These are phyloP conservation scores for Triticum dicoccoides DNA, from an alignment of 176 grass and related monocot species.

Conservation along the genomic window DNA sequence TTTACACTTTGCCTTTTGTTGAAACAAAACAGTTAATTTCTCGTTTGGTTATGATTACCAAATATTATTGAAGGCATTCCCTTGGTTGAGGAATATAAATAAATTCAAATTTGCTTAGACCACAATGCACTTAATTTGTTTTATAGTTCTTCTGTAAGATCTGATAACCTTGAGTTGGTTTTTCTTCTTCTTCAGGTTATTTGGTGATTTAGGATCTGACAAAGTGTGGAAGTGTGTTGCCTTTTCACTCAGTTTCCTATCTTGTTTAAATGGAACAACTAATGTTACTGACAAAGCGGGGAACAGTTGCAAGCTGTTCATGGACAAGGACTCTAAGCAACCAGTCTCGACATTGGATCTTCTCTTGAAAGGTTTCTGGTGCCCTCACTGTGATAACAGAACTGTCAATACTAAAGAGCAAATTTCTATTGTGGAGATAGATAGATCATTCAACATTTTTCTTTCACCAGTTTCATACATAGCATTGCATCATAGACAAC, in stretches of 20 bases:
- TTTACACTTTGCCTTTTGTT: background rate
- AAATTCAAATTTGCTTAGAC: background rate
- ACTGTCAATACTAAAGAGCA: conserved; percentile 36
- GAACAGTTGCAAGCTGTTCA: conserved; percentile 56
- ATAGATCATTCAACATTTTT: no score
- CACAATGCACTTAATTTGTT: background rate
- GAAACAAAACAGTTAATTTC: background rate
- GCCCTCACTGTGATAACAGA: conserved; percentile 62
- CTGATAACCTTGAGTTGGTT: background rate
- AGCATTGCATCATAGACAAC: no score
- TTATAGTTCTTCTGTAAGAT: conserved; percentile 14
- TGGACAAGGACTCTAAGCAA: conserved; percentile 46
- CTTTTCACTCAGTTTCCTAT: conserved; percentile 86
- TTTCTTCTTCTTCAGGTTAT: conserved; percentile 46
- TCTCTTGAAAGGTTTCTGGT: conserved; percentile 86
- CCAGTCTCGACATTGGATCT: conserved; percentile 61
- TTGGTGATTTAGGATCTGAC: conserved; percentile 36
- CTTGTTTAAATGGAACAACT: conserved; percentile 75
- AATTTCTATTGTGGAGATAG: conserved; percentile 47
- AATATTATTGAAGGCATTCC: background rate
- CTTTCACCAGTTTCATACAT: no score
- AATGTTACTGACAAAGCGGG: conserved; percentile 29
- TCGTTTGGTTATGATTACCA: conserved; percentile 9
- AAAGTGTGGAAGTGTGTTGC: conserved; percentile 53
- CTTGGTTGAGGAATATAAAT: conserved; percentile 18